Conservation (phyloP, 371 early-diverging fungal genomes). For the Globomyces sp. region DNA sequence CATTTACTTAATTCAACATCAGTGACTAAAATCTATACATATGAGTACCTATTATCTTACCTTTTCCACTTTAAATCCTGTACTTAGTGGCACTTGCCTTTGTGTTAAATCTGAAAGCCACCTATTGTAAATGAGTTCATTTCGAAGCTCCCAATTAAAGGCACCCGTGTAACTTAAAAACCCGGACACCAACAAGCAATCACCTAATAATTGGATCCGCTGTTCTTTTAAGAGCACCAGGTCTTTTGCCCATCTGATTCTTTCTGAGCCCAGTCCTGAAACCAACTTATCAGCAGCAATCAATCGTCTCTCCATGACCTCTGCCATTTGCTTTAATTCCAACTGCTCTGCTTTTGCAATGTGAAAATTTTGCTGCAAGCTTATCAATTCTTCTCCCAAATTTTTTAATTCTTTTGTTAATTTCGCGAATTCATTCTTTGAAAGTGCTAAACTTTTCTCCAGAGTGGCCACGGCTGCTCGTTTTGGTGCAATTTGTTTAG, state of each 20-base stretch:
- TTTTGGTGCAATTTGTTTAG: constrained; percentile 59
- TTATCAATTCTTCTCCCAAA: constrained; percentile 48
- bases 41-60: too few relatives aligned
- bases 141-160: constrained; percentile 62
- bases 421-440: constrained; percentile 58
- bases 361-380: constrained; percentile 54
- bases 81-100: constrained; percentile 43
- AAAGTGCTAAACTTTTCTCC: constrained; percentile 54
- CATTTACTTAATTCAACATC: constrained; percentile 59
- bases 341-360: constrained; percentile 58
- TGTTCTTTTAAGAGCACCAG: constrained; percentile 50
- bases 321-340: constrained; percentile 62
- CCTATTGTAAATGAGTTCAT: constrained; percentile 51
- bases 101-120: constrained; percentile 50
- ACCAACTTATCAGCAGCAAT: constrained; percentile 63
- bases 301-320: constrained; percentile 59
- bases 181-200: constrained; percentile 57
- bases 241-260: constrained; percentile 57
- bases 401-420: constrained; percentile 53
- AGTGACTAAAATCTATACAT: constrained; percentile 41
- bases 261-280: constrained; percentile 57
- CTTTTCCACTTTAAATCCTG: constrained; percentile 48
- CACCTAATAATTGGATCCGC: constrained; percentile 52
- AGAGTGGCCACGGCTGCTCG: constrained; percentile 56
- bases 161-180: constrained; percentile 62